Conservation (phyloP, 352 stramenopile species). For the Globisporangium splendens region DNA sequence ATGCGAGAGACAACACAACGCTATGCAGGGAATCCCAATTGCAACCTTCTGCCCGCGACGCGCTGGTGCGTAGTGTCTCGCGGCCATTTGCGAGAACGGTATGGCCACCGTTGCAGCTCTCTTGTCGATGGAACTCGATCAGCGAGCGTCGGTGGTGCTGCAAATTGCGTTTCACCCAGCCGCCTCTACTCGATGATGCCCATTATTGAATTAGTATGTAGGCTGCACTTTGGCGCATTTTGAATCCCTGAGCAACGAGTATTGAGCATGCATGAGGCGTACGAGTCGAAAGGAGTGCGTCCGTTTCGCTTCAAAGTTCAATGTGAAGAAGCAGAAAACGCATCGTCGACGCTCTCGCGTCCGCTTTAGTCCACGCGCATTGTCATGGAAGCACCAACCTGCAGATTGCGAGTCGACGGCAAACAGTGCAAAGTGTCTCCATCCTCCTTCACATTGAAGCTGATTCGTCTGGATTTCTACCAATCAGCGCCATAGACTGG, state of each 20-base stretch:
- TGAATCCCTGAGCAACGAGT: too few relatives aligned
- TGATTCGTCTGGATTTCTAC: too few relatives aligned
- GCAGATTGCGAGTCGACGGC: too few relatives aligned
- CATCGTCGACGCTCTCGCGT: not conserved
- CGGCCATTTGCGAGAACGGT: slow-evolving; percentile 1
- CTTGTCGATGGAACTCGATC: slow-evolving; percentile 1
- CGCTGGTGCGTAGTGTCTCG: not conserved
- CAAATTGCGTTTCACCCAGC: too few relatives aligned
- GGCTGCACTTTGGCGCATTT: too few relatives aligned
- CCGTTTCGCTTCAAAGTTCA: not conserved
- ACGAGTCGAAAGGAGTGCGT: not conserved
- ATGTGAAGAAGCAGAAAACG: not conserved
- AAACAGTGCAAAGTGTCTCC: too few relatives aligned
- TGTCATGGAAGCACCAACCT: too few relatives aligned
- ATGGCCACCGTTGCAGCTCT: slow-evolving; percentile 2
- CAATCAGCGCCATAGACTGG: too few relatives aligned
- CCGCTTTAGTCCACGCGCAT: not conserved
- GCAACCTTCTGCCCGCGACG: not conserved
- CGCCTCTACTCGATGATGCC: not conserved
- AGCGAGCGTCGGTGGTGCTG: slow-evolving; percentile 1
- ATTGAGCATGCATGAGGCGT: not conserved
- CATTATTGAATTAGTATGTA: too few relatives aligned
- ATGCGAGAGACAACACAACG: not conserved
- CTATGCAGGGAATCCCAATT: slow-evolving; percentile 4
- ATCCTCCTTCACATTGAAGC: too few relatives aligned